Conservation (phyloP, 176 grass and related monocot species). For the Musa acuminata region DNA sequence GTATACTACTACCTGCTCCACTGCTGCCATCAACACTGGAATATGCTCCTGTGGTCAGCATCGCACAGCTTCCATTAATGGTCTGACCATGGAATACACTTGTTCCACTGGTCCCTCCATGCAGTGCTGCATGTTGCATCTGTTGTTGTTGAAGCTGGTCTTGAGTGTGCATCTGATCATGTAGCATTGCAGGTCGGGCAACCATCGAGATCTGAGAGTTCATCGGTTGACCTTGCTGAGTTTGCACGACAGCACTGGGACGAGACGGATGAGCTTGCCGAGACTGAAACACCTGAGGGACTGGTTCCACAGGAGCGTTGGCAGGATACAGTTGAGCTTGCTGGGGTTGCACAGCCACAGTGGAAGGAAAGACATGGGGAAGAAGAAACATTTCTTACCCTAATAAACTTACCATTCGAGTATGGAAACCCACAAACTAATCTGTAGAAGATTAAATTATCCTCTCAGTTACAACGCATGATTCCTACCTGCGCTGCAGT, state of each 20-base stretch:
- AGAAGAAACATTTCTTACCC: no score
- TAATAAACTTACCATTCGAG: not conserved
- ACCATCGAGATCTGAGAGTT: not conserved
- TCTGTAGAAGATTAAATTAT: not conserved
- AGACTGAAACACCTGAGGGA: not conserved
- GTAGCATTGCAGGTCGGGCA: not conserved
- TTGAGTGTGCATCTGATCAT: not conserved
- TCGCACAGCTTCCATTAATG: not conserved
- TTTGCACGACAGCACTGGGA: not conserved
- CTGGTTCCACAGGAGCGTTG: not conserved
- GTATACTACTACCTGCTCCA: not conserved
- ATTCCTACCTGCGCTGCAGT: not conserved
- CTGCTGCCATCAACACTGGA: not conserved
- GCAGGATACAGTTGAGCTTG: not conserved
- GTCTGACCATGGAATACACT: not conserved
- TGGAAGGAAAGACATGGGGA: not conserved
- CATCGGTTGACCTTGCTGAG: slow-evolving; percentile 8
- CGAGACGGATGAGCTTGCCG: no score
- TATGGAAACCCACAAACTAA: not conserved
- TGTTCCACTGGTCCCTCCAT: no score
- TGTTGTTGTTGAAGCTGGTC: not conserved
- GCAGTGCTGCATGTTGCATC: not conserved
- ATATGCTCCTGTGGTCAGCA: not conserved
- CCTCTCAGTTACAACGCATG: not conserved
- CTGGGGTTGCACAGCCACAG: not conserved